Evolutionary conservation across 208 protist species (phyloP).

Genomic region (Leishmania arabica): DNA sequence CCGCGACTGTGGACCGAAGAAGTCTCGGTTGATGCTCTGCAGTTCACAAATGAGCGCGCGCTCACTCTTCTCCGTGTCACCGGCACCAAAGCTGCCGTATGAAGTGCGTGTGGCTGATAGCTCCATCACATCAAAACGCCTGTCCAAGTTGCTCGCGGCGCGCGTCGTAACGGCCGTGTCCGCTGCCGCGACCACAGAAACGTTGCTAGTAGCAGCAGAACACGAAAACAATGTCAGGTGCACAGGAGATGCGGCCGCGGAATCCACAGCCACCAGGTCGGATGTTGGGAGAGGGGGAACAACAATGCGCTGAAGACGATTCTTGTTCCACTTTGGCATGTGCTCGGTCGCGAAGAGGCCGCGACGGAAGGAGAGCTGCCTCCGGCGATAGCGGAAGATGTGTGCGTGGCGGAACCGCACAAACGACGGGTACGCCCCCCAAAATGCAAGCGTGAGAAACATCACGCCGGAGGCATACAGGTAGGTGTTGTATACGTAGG

Average conservation of each 20-base stretch:
- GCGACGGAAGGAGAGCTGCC: constrained; percentile 52
- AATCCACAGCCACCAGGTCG: neutral
- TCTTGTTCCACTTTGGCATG: constrained; percentile 81
- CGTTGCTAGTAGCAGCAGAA: neutral
- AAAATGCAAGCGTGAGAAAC: constrained; percentile 51
- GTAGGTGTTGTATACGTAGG: constrained; percentile 52
- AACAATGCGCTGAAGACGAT: constrained; percentile 60
- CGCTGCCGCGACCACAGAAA: constrained; percentile 14
- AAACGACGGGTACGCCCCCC: constrained; percentile 65
- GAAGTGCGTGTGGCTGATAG: constrained; percentile 10
- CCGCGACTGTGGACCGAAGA: constrained; percentile 17
- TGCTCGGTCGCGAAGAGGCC: constrained; percentile 69
- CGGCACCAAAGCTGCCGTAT: constrained; percentile 24
- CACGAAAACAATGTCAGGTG: neutral
- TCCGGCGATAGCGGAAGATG: constrained; percentile 57
- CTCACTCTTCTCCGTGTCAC: constrained; percentile 37
- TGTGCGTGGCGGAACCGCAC: constrained; percentile 69
- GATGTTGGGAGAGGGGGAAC: constrained; percentile 33
- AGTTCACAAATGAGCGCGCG: constrained; percentile 16
- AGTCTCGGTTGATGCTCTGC: constrained; percentile 38
- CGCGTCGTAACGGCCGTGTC: neutral
- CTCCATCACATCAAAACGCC: constrained; percentile 5
- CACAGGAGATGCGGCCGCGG: neutral
- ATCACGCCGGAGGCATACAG: constrained; percentile 71
- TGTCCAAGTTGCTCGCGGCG: neutral